These are phyloP conservation scores for Trametes gibbosa DNA, from an alignment of 768 basidiomycete species.

Conservation along the genomic window DNA sequence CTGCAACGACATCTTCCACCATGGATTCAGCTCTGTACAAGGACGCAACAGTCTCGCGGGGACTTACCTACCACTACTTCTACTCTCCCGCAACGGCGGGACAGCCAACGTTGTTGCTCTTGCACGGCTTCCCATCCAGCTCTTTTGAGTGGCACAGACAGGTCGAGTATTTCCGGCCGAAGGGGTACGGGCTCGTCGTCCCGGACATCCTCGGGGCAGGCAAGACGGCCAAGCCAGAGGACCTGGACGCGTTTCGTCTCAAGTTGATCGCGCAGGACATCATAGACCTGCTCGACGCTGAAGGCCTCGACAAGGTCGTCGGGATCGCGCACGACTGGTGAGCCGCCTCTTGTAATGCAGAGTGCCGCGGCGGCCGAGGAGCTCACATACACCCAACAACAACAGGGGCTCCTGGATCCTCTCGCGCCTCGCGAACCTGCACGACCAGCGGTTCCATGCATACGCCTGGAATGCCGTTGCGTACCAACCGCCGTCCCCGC, in stretches of 20 bases:
- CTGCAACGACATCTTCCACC: too few relatives aligned
- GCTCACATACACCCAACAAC: too few relatives aligned
- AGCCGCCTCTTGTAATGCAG: too few relatives aligned
- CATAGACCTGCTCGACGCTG: conserved; percentile 34
- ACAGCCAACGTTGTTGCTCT: conserved; percentile 40
- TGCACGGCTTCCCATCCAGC: conserved; percentile 45
- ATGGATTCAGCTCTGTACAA: conserved; percentile 32
- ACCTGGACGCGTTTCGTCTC: conserved; percentile 26
- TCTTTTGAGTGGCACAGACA: conserved; percentile 42
- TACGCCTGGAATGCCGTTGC: conserved; percentile 36
- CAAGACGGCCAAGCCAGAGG: conserved; percentile 41
- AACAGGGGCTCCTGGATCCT: neutral
- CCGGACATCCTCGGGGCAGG: conserved; percentile 49
- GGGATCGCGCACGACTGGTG: conserved; percentile 37
- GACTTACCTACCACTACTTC: conserved; percentile 37
- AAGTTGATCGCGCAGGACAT: conserved; percentile 30
- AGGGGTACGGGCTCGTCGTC: conserved; percentile 43
- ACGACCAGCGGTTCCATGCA: conserved; percentile 40
- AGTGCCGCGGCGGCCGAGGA: neutral
- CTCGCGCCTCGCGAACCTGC: conserved; percentile 13
- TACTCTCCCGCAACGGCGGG: conserved; percentile 22
- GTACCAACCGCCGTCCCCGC: conserved; percentile 30
- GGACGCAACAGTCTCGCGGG: conserved; percentile 29
- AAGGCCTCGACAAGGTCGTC: conserved; percentile 30
- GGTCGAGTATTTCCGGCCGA: conserved; percentile 35